Evolutionary conservation across 768 basidiomycete species (phyloP), one percentile per base, ranked within the genome.

Genomic region (Kwoniella sp.): DNA sequence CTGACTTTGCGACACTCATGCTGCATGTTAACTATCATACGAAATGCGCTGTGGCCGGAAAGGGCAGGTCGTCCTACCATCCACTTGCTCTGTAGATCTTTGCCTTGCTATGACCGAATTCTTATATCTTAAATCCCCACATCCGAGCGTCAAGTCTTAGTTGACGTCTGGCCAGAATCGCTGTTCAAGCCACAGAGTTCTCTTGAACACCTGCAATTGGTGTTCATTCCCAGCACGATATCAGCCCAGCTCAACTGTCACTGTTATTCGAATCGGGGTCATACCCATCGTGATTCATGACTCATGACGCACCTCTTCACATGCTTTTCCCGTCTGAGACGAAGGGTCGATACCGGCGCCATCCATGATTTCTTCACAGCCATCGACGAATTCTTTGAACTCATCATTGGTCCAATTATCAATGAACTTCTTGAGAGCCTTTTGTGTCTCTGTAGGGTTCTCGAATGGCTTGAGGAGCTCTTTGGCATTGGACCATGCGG

Each of bases 401-500:
- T 80, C 79, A 0, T 62, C 65, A 46, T 60, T 66, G 13, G 83
- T 88, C 89, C 88, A 91, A 73, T 85, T 88, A 24, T 82, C 77
- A 19, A 86, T 84, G 36, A 91, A 83, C n/a, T 82, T 78, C 6
- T 68, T 63, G 27, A 87, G 61, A 2, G 76, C 76, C 17, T 68
- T 60, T n/a, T 72, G 63, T 1, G 58, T 67, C 27, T 60, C 49
- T 1, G 36, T 58, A 3, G 36, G 54, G 7, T 57, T 52, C 5
- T 51, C 72, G 1, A 84, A 83, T 1, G 47, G 15, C 17, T 63
- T 60, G 30, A 87, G 86, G 1, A 84, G 83, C 3, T 50, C n/a
- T 24, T 65, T 60, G 37, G 87, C 86, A 57, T 80, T 79, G 0
- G 82, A 82, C 90, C 89, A 90, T 2, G 88, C 85, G 55, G 87